Evolutionary conservation across 1,284 basidiomycete species (phyloP).

Genomic region (Malassezia brasiliensis): DNA sequence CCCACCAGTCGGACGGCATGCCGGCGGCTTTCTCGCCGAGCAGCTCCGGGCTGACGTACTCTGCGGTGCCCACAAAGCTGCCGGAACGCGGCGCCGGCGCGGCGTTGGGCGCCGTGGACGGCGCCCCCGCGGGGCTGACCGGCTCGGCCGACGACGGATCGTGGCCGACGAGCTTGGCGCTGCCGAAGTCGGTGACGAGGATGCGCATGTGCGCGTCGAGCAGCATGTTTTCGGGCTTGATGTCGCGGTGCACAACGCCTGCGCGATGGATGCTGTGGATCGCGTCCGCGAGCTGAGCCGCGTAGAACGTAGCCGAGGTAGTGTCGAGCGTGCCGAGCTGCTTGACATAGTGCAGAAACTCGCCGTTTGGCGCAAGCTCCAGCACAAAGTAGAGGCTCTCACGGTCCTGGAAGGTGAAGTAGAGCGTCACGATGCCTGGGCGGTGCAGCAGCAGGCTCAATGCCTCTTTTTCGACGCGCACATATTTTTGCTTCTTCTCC

Average conservation of each 20-base stretch:
- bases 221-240: slow-evolving; percentile 46
- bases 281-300: slow-evolving; percentile 37
- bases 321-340: slow-evolving; percentile 36
- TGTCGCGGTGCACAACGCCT: slow-evolving; percentile 38
- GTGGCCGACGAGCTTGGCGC: slow-evolving; percentile 29
- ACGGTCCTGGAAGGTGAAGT: slow-evolving; percentile 46
- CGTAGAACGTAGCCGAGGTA: slow-evolving; percentile 29
- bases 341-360: slow-evolving; percentile 39
- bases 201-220: slow-evolving; percentile 32
- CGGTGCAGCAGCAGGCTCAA: slow-evolving; percentile 38
- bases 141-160: neutral
- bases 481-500: slow-evolving; percentile 48
- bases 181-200: slow-evolving; percentile 46
- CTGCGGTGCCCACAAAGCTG: slow-evolving; percentile 91
- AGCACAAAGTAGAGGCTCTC: slow-evolving; percentile 46
- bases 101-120: slow-evolving; percentile 4
- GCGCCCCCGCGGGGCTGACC: neutral
- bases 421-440: slow-evolving; percentile 43
- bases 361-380: slow-evolving; percentile 43
- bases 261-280: slow-evolving; percentile 40
- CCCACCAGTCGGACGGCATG: slow-evolving; percentile 55
- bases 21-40: slow-evolving; percentile 58
- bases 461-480: slow-evolving; percentile 44
- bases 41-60: slow-evolving; percentile 89
- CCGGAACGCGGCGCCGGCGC: neutral